These are phyloP conservation scores for Tolypocladium paradoxum DNA, from an alignment of 2,329 filamentous ascomycete genomes.

Conservation along the genomic window DNA sequence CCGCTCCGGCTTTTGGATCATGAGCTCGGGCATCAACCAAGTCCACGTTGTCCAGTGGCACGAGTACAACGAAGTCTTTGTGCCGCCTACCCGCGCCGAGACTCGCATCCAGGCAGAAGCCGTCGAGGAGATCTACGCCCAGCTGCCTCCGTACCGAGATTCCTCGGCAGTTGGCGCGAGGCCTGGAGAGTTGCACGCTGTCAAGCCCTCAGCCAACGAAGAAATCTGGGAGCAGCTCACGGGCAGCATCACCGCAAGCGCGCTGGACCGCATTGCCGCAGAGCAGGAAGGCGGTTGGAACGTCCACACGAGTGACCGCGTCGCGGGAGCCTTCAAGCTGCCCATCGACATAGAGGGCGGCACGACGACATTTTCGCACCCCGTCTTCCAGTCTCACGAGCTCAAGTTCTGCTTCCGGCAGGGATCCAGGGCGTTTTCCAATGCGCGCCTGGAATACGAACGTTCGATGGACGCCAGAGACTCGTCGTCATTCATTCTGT, in stretches of 20 bases:
- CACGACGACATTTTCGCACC: slow-evolving; percentile 24
- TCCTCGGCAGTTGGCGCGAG: slow-evolving; percentile 15
- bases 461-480: slow-evolving; percentile 35
- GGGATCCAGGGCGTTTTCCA: slow-evolving; percentile 29
- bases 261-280: slow-evolving; percentile 38
- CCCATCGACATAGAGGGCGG: too few relatives aligned
- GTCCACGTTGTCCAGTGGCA: slow-evolving; percentile 45
- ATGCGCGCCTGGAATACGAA: slow-evolving; percentile 22
- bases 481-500: slow-evolving; percentile 35
- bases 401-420: slow-evolving; percentile 38
- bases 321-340: slow-evolving; percentile 30
- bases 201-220: slow-evolving; percentile 12
- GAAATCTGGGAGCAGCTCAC: slow-evolving; percentile 44
- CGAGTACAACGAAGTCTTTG: slow-evolving; percentile 41
- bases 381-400: slow-evolving; percentile 24
- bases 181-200: slow-evolving; percentile 8
- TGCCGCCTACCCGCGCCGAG: slow-evolving; percentile 35
- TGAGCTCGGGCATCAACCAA: slow-evolving; percentile 21
- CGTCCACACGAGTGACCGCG: slow-evolving; percentile 42
- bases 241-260: slow-evolving; percentile 29
- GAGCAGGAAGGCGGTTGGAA: slow-evolving; percentile 33
- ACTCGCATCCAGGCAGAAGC: slow-evolving; percentile 31
- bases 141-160: slow-evolving; percentile 35
- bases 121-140: slow-evolving; percentile 25
- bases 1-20: slow-evolving; percentile 48